A percentile compares a stretch with the other conserved stretches of the same genome.
Evolutionary conservation across 2,329 filamentous ascomycete species (phyloP).

Genomic region (Stylonectria norvegica): DNA sequence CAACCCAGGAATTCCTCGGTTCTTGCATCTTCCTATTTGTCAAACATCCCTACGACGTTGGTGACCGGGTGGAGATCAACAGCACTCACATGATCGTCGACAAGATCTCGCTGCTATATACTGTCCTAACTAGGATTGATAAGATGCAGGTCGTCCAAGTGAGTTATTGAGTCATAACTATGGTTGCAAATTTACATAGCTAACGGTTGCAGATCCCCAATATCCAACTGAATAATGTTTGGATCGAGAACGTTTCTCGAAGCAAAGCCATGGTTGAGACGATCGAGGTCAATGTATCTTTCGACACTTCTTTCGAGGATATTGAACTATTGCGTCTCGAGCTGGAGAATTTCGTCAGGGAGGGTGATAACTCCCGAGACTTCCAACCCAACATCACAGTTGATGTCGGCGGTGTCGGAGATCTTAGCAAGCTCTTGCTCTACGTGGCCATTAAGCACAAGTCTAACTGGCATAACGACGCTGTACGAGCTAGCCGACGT

Average conservation of each 20-base stretch:
- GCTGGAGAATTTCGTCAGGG: slow-evolving; percentile 78
- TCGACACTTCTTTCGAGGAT: slow-evolving; percentile 85
- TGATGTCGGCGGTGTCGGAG: slow-evolving; percentile 72
- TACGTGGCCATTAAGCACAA: slow-evolving; percentile 87
- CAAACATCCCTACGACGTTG: slow-evolving; percentile 96
- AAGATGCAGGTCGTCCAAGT: slow-evolving; percentile 71
- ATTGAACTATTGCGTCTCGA: slow-evolving; percentile 80
- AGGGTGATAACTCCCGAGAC: slow-evolving; percentile 83
- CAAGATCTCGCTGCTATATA: slow-evolving; percentile 90
- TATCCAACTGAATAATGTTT: slow-evolving; percentile 85
- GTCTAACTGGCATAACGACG: slow-evolving; percentile 86
- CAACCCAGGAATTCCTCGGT: slow-evolving; percentile 91
- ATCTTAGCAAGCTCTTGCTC: slow-evolving; percentile 84
- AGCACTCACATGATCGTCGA: slow-evolving; percentile 75
- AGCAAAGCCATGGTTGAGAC: slow-evolving; percentile 89
- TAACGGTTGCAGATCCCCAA: slow-evolving; percentile 68
- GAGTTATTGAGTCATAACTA: slow-evolving; percentile 4
- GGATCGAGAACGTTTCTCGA: slow-evolving; percentile 91
- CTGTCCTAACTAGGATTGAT: slow-evolving; percentile 80
- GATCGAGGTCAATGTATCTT: slow-evolving; percentile 75
- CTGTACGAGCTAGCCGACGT: slow-evolving; percentile 72
- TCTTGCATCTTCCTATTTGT: slow-evolving; percentile 98
- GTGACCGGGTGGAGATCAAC: slow-evolving; percentile 83
- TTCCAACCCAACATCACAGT: slow-evolving; percentile 83
- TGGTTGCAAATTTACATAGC: background rate